Evolutionary conservation across 1,284 basidiomycete species (phyloP).

Genomic region (Moesziomyces antarcticus): DNA sequence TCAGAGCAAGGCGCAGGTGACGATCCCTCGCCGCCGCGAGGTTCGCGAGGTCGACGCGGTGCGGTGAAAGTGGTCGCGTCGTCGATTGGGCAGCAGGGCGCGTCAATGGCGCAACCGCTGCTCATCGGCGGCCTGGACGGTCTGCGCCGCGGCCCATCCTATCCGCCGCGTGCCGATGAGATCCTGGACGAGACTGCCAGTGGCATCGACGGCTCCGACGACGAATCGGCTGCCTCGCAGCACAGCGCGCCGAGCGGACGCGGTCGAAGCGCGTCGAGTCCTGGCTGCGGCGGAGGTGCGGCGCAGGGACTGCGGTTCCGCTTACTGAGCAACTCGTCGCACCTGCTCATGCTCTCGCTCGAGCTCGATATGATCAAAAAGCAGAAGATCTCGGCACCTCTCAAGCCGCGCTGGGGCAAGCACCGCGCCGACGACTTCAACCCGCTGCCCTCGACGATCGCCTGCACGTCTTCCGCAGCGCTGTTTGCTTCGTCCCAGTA

Average conservation of each 20-base stretch:
- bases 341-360: conserved; percentile 64
- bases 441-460: conserved; percentile 34
- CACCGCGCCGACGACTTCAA: conserved; percentile 58
- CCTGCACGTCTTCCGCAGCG: conserved; percentile 8
- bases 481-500: conserved; percentile 15
- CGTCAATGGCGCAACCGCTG: conserved; percentile 14
- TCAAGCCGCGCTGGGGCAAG: conserved; percentile 65
- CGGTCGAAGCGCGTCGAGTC: conserved; percentile 13
- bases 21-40: conserved; percentile 29
- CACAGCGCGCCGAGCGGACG: conserved; percentile 2
- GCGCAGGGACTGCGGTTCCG: conserved; percentile 43
- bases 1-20: not conserved
- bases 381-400: conserved; percentile 63
- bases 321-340: conserved; percentile 61
- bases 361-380: conserved; percentile 67
- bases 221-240: conserved; percentile 1
- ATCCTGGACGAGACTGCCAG: conserved; percentile 14
- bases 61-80: conserved; percentile 51
- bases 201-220: not conserved
- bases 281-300: conserved; percentile 5
- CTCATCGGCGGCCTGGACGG: conserved; percentile 22
- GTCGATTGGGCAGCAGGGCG: conserved; percentile 25
- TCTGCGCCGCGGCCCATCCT: conserved; percentile 35
- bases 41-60: conserved; percentile 46
- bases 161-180: conserved; percentile 41